Base-by-base conservation (phyloP, 2,329 filamentous ascomycete genomes). In the Colletotrichum euphorbiae region DNA sequence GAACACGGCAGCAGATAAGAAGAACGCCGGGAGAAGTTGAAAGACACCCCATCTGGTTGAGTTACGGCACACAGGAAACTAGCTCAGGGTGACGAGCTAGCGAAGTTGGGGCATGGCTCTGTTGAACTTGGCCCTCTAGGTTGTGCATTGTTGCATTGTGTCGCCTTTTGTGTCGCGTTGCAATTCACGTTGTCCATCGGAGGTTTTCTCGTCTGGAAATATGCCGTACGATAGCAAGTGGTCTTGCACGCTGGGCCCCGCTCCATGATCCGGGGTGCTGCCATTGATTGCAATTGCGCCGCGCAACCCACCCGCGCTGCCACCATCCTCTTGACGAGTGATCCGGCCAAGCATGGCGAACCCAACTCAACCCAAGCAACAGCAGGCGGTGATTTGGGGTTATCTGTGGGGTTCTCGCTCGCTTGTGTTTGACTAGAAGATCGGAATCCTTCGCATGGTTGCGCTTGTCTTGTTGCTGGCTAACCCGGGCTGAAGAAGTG, bases 371-470 rank as follows among this genome's bases (percentile, higher is more conserved):
- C n/a, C n/a, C 36, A 21, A 52, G 50, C 50, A 63, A 17, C 43
- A 33, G 24, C 33, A 42, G 48, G 57, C 45, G 31, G 6, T 40
- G 15, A 33, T 36, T 63, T 64, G 52, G 46, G 52, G 31, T 46
- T 13, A 13, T 19, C 31, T 58, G 65, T 67, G 65, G 60, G 52
- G 52, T 64, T 36, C 36, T 33, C 40, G 33, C 58, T 46, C 52
- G 65, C 65, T 54, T 52, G 46, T 42, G 60, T 64, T 68, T 68
- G 65, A 64, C 65, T 68, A 68, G 52, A 46, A 54, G 52, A 46
- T 33, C 17, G 50, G 54, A 43, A 55, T 43, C 50, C 57, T 62
- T 62, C 42, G 42, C 24, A 64, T 64, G 43, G 31, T 46, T 52
- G 52, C 52, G 36, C 61, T 68, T 64, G 65, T 52, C 19, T 54